Evolutionary conservation across 2,329 filamentous ascomycete species (phyloP).

Genomic region (Monascus ruber): DNA sequence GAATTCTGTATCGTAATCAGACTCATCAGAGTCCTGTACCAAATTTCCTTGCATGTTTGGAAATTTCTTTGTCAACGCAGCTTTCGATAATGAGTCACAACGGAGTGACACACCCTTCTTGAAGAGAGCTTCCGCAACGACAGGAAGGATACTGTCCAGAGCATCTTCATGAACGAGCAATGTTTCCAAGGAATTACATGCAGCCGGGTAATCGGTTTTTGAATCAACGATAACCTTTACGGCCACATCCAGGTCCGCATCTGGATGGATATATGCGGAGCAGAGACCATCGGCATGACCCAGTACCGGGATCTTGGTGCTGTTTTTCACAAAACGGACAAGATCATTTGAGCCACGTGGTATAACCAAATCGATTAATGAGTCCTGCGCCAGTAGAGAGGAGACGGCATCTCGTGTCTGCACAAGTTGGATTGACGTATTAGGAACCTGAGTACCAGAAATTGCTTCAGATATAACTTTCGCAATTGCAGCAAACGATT

Average conservation of each 20-base stretch:
- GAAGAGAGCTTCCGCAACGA: slow-evolving; percentile 61
- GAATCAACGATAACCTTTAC: slow-evolving; percentile 73
- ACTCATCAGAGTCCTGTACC: slow-evolving; percentile 54
- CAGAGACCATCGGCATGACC: slow-evolving; percentile 94
- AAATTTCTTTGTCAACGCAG: slow-evolving; percentile 44
- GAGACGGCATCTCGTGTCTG: slow-evolving; percentile 85
- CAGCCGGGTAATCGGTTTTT: slow-evolving; percentile 88
- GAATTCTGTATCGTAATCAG: slow-evolving; percentile 82
- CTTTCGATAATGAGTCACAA: slow-evolving; percentile 62
- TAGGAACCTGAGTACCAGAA: slow-evolving; percentile 61
- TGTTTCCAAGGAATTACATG: slow-evolving; percentile 90
- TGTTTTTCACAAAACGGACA: slow-evolving; percentile 77
- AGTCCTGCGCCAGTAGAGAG: slow-evolving; percentile 73
- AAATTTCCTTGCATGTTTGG: slow-evolving; percentile 32
- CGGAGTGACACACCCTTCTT: slow-evolving; percentile 68
- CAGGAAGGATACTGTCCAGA: slow-evolving; percentile 55
- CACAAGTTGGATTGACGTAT: slow-evolving; percentile 82
- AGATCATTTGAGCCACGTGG: slow-evolving; percentile 84
- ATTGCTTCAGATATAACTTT: slow-evolving; percentile 72
- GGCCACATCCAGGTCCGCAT: slow-evolving; percentile 62
- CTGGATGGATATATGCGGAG: slow-evolving; percentile 68
- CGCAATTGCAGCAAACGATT: slow-evolving; percentile 90
- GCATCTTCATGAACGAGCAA: slow-evolving; percentile 69
- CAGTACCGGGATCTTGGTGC: slow-evolving; percentile 87
- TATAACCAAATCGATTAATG: slow-evolving; percentile 88